Base-by-base conservation (phyloP, 108 stramenopile genomes). In the Pelagomonas calceolata region DNA sequence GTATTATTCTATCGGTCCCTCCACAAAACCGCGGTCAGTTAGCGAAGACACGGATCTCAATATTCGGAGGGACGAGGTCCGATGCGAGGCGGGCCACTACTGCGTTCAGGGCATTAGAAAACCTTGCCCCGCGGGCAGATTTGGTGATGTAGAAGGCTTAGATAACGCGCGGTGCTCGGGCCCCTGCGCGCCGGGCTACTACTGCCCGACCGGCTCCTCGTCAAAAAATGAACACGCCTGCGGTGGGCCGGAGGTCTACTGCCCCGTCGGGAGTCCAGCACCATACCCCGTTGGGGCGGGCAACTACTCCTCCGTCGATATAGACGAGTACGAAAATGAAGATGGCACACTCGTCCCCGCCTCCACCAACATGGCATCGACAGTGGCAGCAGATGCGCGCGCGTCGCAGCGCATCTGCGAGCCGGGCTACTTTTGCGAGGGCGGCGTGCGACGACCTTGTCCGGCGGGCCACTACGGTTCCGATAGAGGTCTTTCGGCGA, bases 161-260 rank as follows among this genome's bases (percentile, higher is more conserved):
- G 14, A 17, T 3, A 26, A 60, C 36, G 34, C 37, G 4, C 30
- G 10, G 4, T 33, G 30, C 34, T 5, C 75, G 51, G 83, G 83
- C 0, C 43, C 30, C 35, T 84, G 83, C 70, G 26, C 39, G 45
- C 66, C 76, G 15, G 83, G 83, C 33, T 82, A 80, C 65, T 84
- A 73, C 68, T 84, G 83, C 69, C 36, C 66, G 12, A 73, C 72
- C 3, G 81, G 79, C 18, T 67, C 79, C 32, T 45, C 60, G 18
- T 35, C 67, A 37, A 43, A 81, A 21, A 79, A 70, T 30, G 76
- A 76, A 30, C 30, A 68, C 33, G 32, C 36, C 10, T 72, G 51
- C 21, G 64, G 46, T 35, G 34, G 39, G 16, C 73, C 31, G 76
- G 45, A n/a, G 72, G 15, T 32, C 18, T 26, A 45, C 39, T 36